Percentiles rank a stretch among this genome's conserved stretches.
phyloP scores from a whole-genome alignment of 176 grass and related monocot genomes.

The Leersia perrieri region DNA sequence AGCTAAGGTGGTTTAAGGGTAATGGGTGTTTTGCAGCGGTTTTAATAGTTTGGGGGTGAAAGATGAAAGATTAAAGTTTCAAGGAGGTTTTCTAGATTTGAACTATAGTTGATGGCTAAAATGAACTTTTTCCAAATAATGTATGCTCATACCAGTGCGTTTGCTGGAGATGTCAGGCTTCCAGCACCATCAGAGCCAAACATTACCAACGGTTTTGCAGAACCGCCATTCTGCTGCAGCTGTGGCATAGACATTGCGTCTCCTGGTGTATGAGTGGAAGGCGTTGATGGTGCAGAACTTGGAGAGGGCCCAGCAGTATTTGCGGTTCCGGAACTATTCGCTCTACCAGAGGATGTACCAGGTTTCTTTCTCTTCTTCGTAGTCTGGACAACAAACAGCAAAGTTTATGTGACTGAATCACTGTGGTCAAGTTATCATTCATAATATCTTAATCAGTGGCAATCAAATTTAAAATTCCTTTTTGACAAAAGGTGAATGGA shows the following conservation, averaged over 20 bases:
- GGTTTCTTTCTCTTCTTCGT: slow-evolving; percentile 75
- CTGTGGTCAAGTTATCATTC: slow-evolving; percentile 12
- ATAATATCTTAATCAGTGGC: slow-evolving; percentile 14
- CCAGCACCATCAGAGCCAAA: slow-evolving; percentile 77
- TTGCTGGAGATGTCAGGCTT: slow-evolving; percentile 81
- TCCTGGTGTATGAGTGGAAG: slow-evolving; percentile 94
- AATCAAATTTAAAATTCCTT: slow-evolving; percentile 1
- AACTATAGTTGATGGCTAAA: neutral
- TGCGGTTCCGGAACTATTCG: slow-evolving; percentile 88
- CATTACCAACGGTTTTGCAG: slow-evolving; percentile 71
- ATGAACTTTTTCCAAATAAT: neutral
- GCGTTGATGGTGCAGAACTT: slow-evolving; percentile 92
- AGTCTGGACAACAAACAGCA: slow-evolving; percentile 44
- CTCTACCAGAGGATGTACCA: slow-evolving; percentile 72
- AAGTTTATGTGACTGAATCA: slow-evolving; percentile 10
- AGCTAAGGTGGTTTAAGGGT: neutral
- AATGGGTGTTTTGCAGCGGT: neutral
- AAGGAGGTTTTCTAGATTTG: neutral
- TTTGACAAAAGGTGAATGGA: slow-evolving; percentile 15
- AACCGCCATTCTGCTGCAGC: slow-evolving; percentile 73
- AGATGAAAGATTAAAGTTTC: neutral
- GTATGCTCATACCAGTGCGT: slow-evolving; percentile 60
- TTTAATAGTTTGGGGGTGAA: neutral
- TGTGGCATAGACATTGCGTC: slow-evolving; percentile 86
- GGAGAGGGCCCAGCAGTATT: slow-evolving; percentile 97